phyloP scores from a whole-genome alignment of 768 basidiomycete genomes.

The Clitopilus passeckerianus region DNA sequence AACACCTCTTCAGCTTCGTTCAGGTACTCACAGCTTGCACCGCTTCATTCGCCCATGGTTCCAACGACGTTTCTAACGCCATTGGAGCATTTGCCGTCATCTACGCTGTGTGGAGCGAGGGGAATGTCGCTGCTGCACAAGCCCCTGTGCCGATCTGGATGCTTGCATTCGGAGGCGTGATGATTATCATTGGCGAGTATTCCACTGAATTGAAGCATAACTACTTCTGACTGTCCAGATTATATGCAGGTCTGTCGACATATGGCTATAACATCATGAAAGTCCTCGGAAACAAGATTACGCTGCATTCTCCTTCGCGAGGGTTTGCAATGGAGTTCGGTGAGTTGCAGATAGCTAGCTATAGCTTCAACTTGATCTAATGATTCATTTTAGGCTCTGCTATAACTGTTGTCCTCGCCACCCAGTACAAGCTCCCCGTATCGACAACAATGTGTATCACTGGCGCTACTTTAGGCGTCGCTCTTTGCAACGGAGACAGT shows the following conservation, averaged over 20 bases:
- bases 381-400: conserved; percentile 7
- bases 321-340: conserved; percentile 23
- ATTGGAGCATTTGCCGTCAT: conserved; percentile 24
- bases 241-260: conserved; percentile 5
- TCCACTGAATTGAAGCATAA: neutral
- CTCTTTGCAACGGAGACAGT: conserved; percentile 22
- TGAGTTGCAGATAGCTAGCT: neutral
- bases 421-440: conserved; percentile 21
- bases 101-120: conserved; percentile 18
- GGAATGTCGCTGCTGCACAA: conserved; percentile 9
- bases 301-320: conserved; percentile 22
- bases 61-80: conserved; percentile 23
- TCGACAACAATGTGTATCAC: conserved; percentile 24
- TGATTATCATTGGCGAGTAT: conserved; percentile 19
- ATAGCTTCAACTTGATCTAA: neutral
- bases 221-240: too few relatives aligned
- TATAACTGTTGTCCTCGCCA: conserved; percentile 24
- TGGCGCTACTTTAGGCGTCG: conserved; percentile 20
- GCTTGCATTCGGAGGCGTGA: conserved; percentile 18
- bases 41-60: conserved; percentile 23
- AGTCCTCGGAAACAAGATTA: conserved; percentile 23
- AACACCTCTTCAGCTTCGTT: conserved; percentile 24
- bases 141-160: conserved; percentile 19
- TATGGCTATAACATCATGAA: conserved; percentile 24
- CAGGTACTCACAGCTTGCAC: conserved; percentile 24